Percentiles rank a stretch among this genome's conserved stretches.
Conservation (phyloP, 306 rosid species). For the Lathyrus oleraceus region DNA sequence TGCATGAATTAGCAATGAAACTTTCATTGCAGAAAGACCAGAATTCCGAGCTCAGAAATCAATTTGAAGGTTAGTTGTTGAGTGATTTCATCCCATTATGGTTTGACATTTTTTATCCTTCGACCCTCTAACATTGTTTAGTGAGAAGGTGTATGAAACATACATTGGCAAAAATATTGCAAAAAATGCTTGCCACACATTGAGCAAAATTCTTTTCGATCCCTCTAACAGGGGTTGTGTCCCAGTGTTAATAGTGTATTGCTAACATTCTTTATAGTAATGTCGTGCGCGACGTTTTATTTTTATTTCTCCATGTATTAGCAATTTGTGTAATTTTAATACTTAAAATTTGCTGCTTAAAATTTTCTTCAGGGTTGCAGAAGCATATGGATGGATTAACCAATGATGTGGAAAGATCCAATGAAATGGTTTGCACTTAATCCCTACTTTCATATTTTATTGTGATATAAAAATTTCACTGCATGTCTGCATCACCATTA, state of each 20-base stretch:
- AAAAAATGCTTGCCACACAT: background rate
- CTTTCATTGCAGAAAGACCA: constrained; percentile 83
- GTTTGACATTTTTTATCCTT: constrained; percentile 14
- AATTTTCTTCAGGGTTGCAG: constrained; percentile 61
- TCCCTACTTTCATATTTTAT: constrained; percentile 29
- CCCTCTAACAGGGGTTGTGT: background rate
- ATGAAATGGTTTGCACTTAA: constrained; percentile 69
- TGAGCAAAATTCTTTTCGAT: background rate
- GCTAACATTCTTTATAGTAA: background rate
- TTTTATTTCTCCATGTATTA: background rate
- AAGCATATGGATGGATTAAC: constrained; percentile 78
- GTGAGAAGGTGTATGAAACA: too few species aligned
- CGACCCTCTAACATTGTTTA: too few species aligned
- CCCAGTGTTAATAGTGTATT: background rate
- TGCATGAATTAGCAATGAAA: constrained; percentile 82
- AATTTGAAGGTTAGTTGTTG: constrained; percentile 74
- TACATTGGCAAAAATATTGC: background rate
- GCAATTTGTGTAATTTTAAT: constrained; percentile 32
- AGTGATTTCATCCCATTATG: constrained; percentile 19
- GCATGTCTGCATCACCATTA: background rate
- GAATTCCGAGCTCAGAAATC: constrained; percentile 72
- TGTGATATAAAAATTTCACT: constrained; percentile 1
- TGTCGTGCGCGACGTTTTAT: background rate
- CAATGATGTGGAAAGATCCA: constrained; percentile 91
- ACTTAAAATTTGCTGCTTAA: constrained; percentile 25